Conservation (phyloP, 345 rosid genomes). For the Viola odorata region DNA sequence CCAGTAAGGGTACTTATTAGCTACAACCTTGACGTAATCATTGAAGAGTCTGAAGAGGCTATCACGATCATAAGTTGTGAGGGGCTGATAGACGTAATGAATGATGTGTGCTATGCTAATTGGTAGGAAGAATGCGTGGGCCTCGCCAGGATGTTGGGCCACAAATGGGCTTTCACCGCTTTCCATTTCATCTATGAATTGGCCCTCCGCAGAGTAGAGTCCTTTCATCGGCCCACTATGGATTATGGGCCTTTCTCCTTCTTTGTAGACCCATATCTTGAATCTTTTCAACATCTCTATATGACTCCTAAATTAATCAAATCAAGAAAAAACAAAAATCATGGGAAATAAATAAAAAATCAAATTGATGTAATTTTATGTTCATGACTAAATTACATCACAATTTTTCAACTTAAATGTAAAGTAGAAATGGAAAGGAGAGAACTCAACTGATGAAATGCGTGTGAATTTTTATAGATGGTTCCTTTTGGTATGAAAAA, state of each 20-base stretch:
- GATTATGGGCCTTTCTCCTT: conserved; percentile 42
- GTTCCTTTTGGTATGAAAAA: too few species aligned
- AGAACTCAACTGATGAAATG: too few species aligned
- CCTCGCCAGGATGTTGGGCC: conserved; percentile 37
- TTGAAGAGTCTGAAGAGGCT: conserved; percentile 12
- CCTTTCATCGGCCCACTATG: conserved; percentile 39
- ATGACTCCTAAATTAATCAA: conserved; percentile 30
- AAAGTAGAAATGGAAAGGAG: too few species aligned
- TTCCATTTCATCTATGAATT: conserved; percentile 47
- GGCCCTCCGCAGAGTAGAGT: conserved; percentile 49
- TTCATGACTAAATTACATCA: too few species aligned
- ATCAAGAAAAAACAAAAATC: too few species aligned
- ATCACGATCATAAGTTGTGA: conserved; percentile 24
- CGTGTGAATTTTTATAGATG: too few species aligned
- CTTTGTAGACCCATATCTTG: conserved; percentile 46
- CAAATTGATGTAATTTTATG: too few species aligned
- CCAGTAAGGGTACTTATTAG: conserved; percentile 54
- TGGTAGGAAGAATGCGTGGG: conserved; percentile 44
- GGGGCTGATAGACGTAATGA: conserved; percentile 26
- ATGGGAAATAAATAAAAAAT: too few species aligned
- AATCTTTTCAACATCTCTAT: conserved; percentile 51
- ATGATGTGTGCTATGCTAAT: conserved; percentile 32
- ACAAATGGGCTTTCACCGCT: conserved; percentile 22
- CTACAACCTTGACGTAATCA: conserved; percentile 37
- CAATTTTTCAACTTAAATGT: too few species aligned